phyloP scores from a whole-genome alignment of 2,329 filamentous ascomycete species.

The Zopfia rhizophila region DNA sequence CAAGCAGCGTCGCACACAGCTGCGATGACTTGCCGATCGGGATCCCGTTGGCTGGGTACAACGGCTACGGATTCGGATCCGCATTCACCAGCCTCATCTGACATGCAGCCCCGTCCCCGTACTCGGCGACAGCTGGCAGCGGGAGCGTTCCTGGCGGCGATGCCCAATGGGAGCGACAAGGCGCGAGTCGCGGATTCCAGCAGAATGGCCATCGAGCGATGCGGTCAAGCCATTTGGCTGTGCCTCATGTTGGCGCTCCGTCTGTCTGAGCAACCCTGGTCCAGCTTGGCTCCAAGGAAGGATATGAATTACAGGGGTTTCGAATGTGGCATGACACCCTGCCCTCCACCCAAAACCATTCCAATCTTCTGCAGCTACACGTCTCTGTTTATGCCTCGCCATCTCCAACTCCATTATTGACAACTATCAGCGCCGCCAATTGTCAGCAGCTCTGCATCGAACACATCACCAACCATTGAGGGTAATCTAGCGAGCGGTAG shows the following conservation, averaged over 20 bases:
- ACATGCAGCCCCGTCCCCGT: constrained; percentile 19
- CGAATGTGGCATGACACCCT: constrained; percentile 8
- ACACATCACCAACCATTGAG: constrained; percentile 3
- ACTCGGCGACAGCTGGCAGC: constrained; percentile 17
- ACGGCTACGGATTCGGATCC: constrained; percentile 3
- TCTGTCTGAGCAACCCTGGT: constrained; percentile 3
- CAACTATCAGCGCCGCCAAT: constrained; percentile 5
- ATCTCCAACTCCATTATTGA: not conserved
- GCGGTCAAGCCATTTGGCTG: not conserved
- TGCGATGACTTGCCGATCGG: not conserved
- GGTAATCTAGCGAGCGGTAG: not conserved
- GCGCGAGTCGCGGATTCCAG: constrained; percentile 12
- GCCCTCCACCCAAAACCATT: constrained; percentile 5
- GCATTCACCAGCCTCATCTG: constrained; percentile 1
- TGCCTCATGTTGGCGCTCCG: constrained; percentile 7
- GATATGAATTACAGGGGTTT: constrained; percentile 5
- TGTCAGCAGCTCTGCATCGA: constrained; percentile 10
- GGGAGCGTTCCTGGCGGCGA: constrained; percentile 28
- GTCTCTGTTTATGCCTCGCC: constrained; percentile 2
- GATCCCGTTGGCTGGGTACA: constrained; percentile 2
- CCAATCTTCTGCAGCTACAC: constrained; percentile 9
- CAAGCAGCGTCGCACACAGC: constrained; percentile 1
- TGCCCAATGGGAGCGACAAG: constrained; percentile 25
- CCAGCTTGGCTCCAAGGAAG: not conserved
- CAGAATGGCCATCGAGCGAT: constrained; percentile 12